A percentile compares a stretch with the other conserved stretches of the same genome.
Conservation (phyloP, 805 yeast species). For the Saccharomyces cerevisiae region DNA sequence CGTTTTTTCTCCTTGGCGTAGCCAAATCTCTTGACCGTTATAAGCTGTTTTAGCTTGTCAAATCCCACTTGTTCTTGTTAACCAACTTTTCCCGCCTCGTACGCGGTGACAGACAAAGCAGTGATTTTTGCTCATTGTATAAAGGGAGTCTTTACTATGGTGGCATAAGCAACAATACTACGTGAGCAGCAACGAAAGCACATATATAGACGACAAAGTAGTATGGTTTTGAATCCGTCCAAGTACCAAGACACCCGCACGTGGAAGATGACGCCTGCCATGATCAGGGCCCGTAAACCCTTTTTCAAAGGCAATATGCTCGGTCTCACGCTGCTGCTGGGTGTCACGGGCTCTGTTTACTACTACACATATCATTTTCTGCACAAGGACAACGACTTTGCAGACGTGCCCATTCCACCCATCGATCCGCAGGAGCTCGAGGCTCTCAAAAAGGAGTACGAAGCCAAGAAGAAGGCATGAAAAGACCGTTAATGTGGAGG, state of each 20-base stretch:
- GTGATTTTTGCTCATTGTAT: background rate
- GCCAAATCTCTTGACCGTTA: background rate
- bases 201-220: background rate
- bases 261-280: constrained; percentile 87
- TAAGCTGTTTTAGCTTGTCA: background rate
- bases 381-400: constrained; percentile 67
- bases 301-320: constrained; percentile 71
- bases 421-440: constrained; percentile 68
- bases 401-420: constrained; percentile 92
- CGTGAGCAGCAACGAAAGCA: background rate
- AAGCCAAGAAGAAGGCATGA: constrained; percentile 25
- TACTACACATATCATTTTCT: constrained; percentile 55
- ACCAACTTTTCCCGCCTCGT: background rate
- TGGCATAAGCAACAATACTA: background rate
- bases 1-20: background rate
- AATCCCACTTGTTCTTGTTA: background rate
- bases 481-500: background rate
- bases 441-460: constrained; percentile 65
- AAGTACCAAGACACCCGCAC: constrained; percentile 57
- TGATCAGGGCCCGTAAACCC: constrained; percentile 82
- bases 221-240: constrained; percentile 31
- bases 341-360: constrained; percentile 64
- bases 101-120: background rate
- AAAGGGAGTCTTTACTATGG: background rate
- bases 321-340: constrained; percentile 48